phyloP scores from a whole-genome alignment of 2,329 filamentous ascomycete species.

The Stagonosporopsis tanaceti region DNA sequence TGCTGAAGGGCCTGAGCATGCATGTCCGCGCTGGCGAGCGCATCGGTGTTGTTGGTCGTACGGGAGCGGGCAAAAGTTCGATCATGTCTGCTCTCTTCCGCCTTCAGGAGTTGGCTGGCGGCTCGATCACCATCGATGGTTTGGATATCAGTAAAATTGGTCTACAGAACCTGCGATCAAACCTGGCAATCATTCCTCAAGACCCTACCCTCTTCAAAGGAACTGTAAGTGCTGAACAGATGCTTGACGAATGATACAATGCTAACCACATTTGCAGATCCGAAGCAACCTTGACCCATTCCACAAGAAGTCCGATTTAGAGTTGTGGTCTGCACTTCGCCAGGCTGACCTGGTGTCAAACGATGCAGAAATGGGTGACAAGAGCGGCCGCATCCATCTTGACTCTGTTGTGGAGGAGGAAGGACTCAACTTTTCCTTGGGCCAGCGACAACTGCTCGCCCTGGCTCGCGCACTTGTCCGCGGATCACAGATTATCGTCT shows the following conservation, averaged over 20 bases:
- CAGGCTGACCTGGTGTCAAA: conserved; percentile 74
- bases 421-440: conserved; percentile 95
- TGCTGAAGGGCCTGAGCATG: conserved; percentile 64
- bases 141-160: conserved; percentile 74
- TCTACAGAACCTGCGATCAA: conserved; percentile 76
- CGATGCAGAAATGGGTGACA: conserved; percentile 57
- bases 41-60: conserved; percentile 82
- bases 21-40: conserved; percentile 78
- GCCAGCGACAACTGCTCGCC: conserved; percentile 84
- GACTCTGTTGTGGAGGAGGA: conserved; percentile 91
- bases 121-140: conserved; percentile 59
- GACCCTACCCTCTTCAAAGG: conserved; percentile 85
- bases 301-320: conserved; percentile 76
- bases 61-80: conserved; percentile 82
- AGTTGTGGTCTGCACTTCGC: conserved; percentile 78
- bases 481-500: conserved; percentile 89
- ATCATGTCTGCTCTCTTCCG: conserved; percentile 87
- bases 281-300: conserved; percentile 84
- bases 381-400: conserved; percentile 74
- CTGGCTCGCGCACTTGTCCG: conserved; percentile 89
- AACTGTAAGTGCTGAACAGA: conserved; percentile 53
- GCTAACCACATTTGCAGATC: conserved; percentile 51
- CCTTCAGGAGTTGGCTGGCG: conserved; percentile 61
- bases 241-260: not conserved
- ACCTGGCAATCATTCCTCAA: conserved; percentile 83